These are phyloP conservation scores for Lithohypha guttulata DNA, from an alignment of 2,329 filamentous ascomycete genomes.

Conservation along the genomic window DNA sequence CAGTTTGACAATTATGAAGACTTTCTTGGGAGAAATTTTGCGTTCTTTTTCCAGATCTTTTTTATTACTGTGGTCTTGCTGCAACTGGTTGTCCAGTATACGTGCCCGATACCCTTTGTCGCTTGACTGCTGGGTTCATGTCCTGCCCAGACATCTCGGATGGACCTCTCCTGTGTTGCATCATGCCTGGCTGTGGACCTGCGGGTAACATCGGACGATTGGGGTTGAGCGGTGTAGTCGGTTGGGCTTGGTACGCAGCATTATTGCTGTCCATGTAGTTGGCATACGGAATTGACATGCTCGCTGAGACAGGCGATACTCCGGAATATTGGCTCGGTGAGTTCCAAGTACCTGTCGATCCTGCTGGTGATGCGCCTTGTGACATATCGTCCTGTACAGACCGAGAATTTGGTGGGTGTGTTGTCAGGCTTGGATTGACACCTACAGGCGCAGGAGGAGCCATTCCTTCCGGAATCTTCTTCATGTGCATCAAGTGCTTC, in stretches of 20 bases:
- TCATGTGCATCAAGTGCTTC: slow-evolving; percentile 75
- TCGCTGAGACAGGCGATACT: slow-evolving; percentile 46
- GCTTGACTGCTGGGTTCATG: background rate
- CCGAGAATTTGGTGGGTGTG: slow-evolving; percentile 42
- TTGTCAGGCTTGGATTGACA: slow-evolving; percentile 8
- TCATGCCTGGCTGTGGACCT: background rate
- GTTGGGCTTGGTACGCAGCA: background rate
- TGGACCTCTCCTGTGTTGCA: background rate
- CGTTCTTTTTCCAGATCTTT: slow-evolving; percentile 30
- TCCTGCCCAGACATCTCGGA: background rate
- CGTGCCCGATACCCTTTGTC: background rate
- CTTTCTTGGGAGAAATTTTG: no score
- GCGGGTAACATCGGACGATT: slow-evolving; percentile 1
- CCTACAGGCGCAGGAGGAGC: slow-evolving; percentile 34
- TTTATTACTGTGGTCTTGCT: background rate
- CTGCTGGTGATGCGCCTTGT: slow-evolving; percentile 50
- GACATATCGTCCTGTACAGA: slow-evolving; percentile 54
- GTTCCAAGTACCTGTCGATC: slow-evolving; percentile 51
- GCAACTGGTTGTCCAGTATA: background rate
- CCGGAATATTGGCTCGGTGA: slow-evolving; percentile 49
- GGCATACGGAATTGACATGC: slow-evolving; percentile 32
- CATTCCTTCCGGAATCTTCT: slow-evolving; percentile 53
- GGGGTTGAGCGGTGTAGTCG: background rate
- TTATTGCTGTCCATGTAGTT: slow-evolving; percentile 7
- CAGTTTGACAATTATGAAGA: no score